Evolutionary conservation across 1,284 basidiomycete genomes (phyloP).

Genomic region (Golubevia pallescens): DNA sequence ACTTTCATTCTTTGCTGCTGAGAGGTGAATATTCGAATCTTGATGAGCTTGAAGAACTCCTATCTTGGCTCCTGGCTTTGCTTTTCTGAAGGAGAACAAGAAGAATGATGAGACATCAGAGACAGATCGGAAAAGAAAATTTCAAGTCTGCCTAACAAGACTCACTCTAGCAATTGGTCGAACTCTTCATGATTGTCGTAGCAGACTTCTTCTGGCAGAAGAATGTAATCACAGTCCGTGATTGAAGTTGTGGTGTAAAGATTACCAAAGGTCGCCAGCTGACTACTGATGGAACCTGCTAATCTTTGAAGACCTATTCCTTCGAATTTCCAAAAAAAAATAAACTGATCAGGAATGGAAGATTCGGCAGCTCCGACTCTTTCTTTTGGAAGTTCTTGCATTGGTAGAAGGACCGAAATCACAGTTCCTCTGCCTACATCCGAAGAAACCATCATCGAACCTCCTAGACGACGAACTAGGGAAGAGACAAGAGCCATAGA

Average conservation of each 20-base stretch:
- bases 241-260: conserved; percentile 36
- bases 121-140: too few relatives aligned
- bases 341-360: conserved; percentile 23
- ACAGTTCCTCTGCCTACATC: conserved; percentile 36
- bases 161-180: conserved; percentile 19
- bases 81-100: conserved; percentile 1
- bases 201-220: conserved; percentile 35
- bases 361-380: conserved; percentile 3
- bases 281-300: conserved; percentile 30
- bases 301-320: conserved; percentile 31
- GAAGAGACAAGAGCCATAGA: conserved; percentile 23
- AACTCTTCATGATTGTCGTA: conserved; percentile 20
- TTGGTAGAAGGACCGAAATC: conserved; percentile 29
- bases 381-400: conserved; percentile 17
- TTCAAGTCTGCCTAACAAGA: too few relatives aligned
- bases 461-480: conserved; percentile 30
- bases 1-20: conserved; percentile 25
- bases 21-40: conserved; percentile 27
- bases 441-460: conserved; percentile 32
- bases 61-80: conserved; percentile 34
- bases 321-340: conserved; percentile 36
- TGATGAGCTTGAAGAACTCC: conserved; percentile 39
- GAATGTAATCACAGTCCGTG: conserved; percentile 27
- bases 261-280: conserved; percentile 38
- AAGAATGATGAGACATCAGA: too few relatives aligned